Evolutionary conservation across 228 moss, liverwort and hornwort species (phyloP).

Genomic region (Sphagnum magellanicum): DNA sequence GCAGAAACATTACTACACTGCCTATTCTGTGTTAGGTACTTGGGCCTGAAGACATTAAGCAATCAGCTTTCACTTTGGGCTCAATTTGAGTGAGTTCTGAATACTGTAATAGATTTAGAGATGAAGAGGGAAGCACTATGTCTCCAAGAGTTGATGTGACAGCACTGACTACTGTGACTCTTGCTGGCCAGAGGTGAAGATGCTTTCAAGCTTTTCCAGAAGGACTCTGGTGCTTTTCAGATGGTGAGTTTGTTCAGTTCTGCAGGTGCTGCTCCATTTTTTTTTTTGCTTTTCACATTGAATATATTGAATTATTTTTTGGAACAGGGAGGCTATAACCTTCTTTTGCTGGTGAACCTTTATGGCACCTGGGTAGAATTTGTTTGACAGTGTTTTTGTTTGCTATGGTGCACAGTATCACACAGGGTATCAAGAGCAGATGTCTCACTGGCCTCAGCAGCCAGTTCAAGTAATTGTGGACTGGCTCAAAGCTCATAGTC

Average conservation of each 20-base stretch:
- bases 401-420: slow-evolving; percentile 66
- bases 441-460: slow-evolving; percentile 87
- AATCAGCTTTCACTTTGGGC: no score
- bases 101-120: no score
- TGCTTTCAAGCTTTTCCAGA: slow-evolving; percentile 71
- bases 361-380: no score
- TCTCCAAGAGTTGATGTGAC: background rate
- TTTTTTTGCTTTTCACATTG: no score
- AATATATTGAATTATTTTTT: no score
- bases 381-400: slow-evolving; percentile 9
- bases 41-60: no score
- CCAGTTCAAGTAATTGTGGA: slow-evolving; percentile 75
- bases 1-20: no score
- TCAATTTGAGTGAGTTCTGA: no score
- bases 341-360: no score
- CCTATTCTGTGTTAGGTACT: no score
- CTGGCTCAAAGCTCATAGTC: slow-evolving; percentile 67
- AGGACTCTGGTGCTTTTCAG: slow-evolving; percentile 67
- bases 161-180: background rate
- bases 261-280: no score
- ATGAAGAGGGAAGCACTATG: background rate
- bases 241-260: slow-evolving; percentile 37
- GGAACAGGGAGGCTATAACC: no score
- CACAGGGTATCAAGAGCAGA: slow-evolving; percentile 95
- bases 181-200: slow-evolving; percentile 61